Evolutionary conservation across 345 rosid species (phyloP).

Genomic region (Trapa incisa): DNA sequence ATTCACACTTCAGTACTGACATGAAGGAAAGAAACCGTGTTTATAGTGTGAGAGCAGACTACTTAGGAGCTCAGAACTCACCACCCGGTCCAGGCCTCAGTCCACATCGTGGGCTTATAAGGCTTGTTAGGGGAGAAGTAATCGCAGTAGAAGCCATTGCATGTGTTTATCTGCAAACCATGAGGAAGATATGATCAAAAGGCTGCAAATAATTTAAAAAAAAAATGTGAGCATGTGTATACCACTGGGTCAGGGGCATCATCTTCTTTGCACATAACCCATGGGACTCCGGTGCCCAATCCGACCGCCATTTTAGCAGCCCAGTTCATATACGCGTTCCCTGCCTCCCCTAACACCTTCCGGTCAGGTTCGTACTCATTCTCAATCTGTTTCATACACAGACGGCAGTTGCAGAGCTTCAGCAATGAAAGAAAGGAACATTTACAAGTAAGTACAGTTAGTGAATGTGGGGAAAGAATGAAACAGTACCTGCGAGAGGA

Average conservation of each 20-base stretch:
- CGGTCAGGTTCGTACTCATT: slow-evolving; percentile 48
- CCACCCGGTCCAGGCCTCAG: slow-evolving; percentile 76
- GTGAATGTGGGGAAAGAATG: background rate
- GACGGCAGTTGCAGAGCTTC: background rate
- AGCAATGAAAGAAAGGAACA: background rate
- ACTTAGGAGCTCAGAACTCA: slow-evolving; percentile 7
- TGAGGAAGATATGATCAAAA: background rate
- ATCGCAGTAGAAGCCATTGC: slow-evolving; percentile 64
- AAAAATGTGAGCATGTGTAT: background rate
- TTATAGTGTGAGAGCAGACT: background rate
- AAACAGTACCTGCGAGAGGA: slow-evolving; percentile 27
- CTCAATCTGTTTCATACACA: slow-evolving; percentile 32
- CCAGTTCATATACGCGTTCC: slow-evolving; percentile 47
- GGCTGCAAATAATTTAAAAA: no score
- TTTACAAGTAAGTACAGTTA: background rate
- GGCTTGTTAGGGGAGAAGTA: slow-evolving; percentile 53
- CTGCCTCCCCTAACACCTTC: slow-evolving; percentile 32
- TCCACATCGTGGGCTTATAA: slow-evolving; percentile 54
- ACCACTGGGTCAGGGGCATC: slow-evolving; percentile 74
- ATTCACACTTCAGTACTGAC: background rate
- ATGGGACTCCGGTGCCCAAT: slow-evolving; percentile 51
- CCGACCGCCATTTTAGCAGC: slow-evolving; percentile 56
- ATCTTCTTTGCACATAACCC: slow-evolving; percentile 70
- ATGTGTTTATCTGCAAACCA: slow-evolving; percentile 42
- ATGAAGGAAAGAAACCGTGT: background rate